These are phyloP conservation scores for Aspergillus fumigatiaffinis DNA, from an alignment of 2,329 filamentous ascomycete genomes.

Conservation along the genomic window DNA sequence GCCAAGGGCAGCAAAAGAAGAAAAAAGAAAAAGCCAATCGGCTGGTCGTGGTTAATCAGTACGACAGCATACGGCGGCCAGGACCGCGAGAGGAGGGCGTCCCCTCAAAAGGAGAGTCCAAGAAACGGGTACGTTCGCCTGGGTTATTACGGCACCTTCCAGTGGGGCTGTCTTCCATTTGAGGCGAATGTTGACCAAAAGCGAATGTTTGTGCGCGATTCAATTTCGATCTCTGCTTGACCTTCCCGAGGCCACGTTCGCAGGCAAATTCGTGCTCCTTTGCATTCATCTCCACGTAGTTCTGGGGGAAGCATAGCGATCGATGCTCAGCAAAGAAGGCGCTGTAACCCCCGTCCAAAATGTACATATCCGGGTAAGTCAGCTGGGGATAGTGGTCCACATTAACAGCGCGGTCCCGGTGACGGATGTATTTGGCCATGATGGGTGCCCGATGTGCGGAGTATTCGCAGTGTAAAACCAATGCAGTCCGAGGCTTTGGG, in stretches of 20 bases:
- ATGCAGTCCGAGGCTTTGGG: slow-evolving; percentile 66
- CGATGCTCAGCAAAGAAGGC: slow-evolving; percentile 80
- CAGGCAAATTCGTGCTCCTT: slow-evolving; percentile 89
- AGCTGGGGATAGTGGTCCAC: slow-evolving; percentile 80
- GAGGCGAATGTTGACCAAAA: slow-evolving; percentile 69
- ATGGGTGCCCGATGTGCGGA: slow-evolving; percentile 93
- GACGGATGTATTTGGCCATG: slow-evolving; percentile 91
- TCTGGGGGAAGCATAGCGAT: slow-evolving; percentile 81
- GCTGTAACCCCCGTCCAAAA: slow-evolving; percentile 93
- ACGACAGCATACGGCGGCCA: slow-evolving; percentile 45
- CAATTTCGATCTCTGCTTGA: slow-evolving; percentile 83
- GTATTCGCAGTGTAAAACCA: slow-evolving; percentile 98
- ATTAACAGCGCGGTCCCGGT: slow-evolving; percentile 81
- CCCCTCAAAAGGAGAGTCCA: slow-evolving; percentile 35
- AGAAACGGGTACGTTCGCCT: slow-evolving; percentile 27
- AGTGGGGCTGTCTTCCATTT: slow-evolving; percentile 62
- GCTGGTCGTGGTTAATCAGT: slow-evolving; percentile 21
- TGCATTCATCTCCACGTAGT: slow-evolving; percentile 94
- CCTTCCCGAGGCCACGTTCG: slow-evolving; percentile 88
- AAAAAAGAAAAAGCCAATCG: slow-evolving; percentile 1
- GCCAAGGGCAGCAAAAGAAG: slow-evolving; percentile 19
- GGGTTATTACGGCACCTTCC: slow-evolving; percentile 39
- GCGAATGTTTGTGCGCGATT: slow-evolving; percentile 90
- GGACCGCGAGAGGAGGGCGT: slow-evolving; percentile 30
- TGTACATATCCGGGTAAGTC: slow-evolving; percentile 96